Evolutionary conservation across 192 early-diverging fungal genomes (phyloP).

Genomic region (Coemansia sp.): DNA sequence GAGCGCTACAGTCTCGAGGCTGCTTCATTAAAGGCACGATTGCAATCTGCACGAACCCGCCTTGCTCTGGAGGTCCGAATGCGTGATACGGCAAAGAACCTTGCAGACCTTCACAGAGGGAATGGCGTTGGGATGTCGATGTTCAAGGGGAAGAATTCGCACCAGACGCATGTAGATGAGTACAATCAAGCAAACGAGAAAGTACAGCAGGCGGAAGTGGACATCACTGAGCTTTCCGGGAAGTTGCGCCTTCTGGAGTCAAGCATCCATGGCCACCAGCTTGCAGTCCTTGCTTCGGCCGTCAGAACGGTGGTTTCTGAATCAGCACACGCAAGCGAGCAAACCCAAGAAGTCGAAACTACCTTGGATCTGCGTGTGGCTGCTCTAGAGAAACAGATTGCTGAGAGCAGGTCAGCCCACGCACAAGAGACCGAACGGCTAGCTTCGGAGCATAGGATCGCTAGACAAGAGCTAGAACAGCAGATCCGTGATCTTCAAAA

Average conservation of each 20-base stretch:
- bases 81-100: conserved; percentile 37
- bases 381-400: conserved; percentile 13
- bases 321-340: conserved; percentile 10
- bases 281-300: conserved; percentile 36
- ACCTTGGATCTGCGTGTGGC: conserved; percentile 8
- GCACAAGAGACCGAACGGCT: conserved; percentile 2
- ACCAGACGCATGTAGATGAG: conserved; percentile 31
- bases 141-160: conserved; percentile 36
- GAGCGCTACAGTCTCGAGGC: conserved; percentile 32
- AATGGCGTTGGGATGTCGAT: conserved; percentile 25
- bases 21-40: conserved; percentile 17
- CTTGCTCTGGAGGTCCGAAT: conserved; percentile 28
- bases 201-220: conserved; percentile 34
- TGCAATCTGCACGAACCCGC: conserved; percentile 31
- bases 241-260: conserved; percentile 33
- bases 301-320: conserved; percentile 30
- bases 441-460: not conserved
- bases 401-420: not conserved
- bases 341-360: not conserved
- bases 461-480: conserved; percentile 19
- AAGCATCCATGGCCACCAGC: conserved; percentile 42
- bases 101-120: conserved; percentile 14
- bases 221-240: conserved; percentile 26
- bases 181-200: conserved; percentile 23
- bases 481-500: conserved; percentile 37